Percentiles rank a stretch among this genome's conserved stretches.
These are phyloP conservation scores for Brassica nigra DNA, from an alignment of 345 rosid genomes.

Conservation along the genomic window DNA sequence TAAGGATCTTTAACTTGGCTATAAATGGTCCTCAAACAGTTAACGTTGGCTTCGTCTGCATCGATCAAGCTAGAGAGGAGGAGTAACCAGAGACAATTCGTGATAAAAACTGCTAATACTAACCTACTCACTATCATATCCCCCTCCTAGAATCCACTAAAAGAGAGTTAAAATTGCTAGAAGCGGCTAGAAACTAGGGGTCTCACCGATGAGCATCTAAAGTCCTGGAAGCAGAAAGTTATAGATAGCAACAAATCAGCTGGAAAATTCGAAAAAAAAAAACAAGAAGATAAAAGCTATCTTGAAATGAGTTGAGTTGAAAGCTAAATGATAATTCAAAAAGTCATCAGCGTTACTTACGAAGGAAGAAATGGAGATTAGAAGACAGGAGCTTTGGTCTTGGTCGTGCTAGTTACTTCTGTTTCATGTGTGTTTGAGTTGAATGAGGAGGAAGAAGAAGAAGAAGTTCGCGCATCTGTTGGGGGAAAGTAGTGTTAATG, in stretches of 20 bases:
- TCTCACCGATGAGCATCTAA: conserved; percentile 19
- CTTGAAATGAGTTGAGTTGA: conserved; percentile 27
- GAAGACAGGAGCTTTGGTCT: conserved; percentile 6
- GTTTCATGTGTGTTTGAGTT: conserved; percentile 16
- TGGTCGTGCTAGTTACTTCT: background rate
- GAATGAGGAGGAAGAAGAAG: conserved; percentile 9
- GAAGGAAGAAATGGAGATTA: background rate
- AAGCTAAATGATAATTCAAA: background rate
- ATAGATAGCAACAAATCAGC: background rate
- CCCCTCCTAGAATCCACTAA: conserved; percentile 20
- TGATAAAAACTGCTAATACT: conserved; percentile 24
- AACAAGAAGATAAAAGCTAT: conserved; percentile 4
- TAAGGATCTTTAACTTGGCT: conserved; percentile 54
- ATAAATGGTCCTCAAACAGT: conserved; percentile 52
- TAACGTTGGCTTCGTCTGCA: conserved; percentile 50
- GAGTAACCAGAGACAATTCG: conserved; percentile 44
- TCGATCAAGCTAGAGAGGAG: conserved; percentile 42
- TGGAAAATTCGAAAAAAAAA: background rate
- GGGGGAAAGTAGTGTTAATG: background rate
- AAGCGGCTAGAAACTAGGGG: conserved; percentile 8
- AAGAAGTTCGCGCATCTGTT: conserved; percentile 22
- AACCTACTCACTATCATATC: conserved; percentile 36
- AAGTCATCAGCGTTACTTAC: background rate
- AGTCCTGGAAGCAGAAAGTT: conserved; percentile 25
- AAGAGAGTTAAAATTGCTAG: conserved; percentile 19